Conservation (phyloP, 202 grass and related monocot species). For the Digitaria exilis region DNA sequence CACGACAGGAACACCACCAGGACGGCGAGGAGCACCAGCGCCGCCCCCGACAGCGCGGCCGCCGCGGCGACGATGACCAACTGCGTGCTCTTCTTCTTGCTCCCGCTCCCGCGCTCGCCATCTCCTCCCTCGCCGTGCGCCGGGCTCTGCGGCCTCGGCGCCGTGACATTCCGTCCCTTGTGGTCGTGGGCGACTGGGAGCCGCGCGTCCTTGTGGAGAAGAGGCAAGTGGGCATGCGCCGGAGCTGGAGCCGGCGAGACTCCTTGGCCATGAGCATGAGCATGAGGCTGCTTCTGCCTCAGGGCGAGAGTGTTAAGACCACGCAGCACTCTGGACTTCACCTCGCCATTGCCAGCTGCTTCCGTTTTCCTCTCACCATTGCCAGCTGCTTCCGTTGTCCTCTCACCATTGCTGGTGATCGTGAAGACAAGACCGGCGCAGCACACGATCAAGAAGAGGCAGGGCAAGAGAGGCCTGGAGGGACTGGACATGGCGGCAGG, state of each 20-base stretch:
- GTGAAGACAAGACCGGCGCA: background rate
- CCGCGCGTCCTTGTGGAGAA: constrained; percentile 38
- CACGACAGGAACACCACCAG: constrained; percentile 56
- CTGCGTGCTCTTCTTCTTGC: constrained; percentile 38
- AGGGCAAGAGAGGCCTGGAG: constrained; percentile 42
- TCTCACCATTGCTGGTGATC: background rate
- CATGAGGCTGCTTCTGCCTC: constrained; percentile 28
- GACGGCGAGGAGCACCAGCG: constrained; percentile 42
- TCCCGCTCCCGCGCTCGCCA: background rate
- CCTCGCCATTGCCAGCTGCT: background rate
- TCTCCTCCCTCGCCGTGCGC: background rate
- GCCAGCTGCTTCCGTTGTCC: background rate
- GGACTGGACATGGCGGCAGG: constrained; percentile 53
- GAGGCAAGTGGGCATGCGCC: constrained; percentile 16
- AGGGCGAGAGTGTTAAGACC: background rate
- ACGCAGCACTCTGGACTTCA: constrained; percentile 24
- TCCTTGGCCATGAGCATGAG: background rate
- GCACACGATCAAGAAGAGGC: constrained; percentile 34
- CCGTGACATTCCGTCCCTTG: constrained; percentile 30
- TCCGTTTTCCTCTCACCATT: too few species aligned
- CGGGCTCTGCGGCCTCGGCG: constrained; percentile 20
- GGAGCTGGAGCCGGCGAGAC: constrained; percentile 50
- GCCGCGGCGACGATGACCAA: constrained; percentile 42
- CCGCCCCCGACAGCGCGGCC: constrained; percentile 37
- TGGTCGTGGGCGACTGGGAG: constrained; percentile 3